Base-by-base conservation (phyloP, 495 filamentous ascomycete species). In the Talaromyces liani region DNA sequence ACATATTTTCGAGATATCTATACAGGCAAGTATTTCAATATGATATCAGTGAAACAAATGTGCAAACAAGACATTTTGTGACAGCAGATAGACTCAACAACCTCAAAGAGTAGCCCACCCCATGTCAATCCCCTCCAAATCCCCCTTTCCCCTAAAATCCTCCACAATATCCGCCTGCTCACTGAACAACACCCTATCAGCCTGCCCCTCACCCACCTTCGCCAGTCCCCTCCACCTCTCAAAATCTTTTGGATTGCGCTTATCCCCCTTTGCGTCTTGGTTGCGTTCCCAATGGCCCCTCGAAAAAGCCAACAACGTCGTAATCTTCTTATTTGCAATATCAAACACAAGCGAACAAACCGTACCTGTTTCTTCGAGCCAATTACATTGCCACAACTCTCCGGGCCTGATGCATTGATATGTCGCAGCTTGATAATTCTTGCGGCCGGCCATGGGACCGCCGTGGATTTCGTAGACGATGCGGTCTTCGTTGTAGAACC, bases 401-500 rank as follows among this genome's bases (percentile, higher is more conserved):
- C 47, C 18, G 0, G 47, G 47, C 2, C 47, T 18, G 4, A 53
- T 76, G 63, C 75, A 79, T 34, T 76, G 72, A 63, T 78, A 78
- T 6, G 70, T 70, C 1, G 71, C 76, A 6, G 70, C 58, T 58
- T 77, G 75, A 67, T 69, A 76, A 57, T 78, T 78, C 49, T 69
- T 67, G 2, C 74, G 70, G 1, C 75, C 75, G 2, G 73, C 77
- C 72, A 78, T 77, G 2, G 74, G 75, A 2, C 75, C 73, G 16
- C 75, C 70, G 57, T 79, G 76, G 54, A 80, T 79, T 53, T 73
- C 68, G 60, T 80, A 77, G 60, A 77, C 73, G 62, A 76, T 76
- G 6, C 74, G 70, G 57, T 75, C 71, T 8, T 71, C 68, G 60
- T 75, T 75, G 56, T 74, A 72, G 65, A 78, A 79, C 72, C 74